Conservation (phyloP, 352 stramenopile genomes). For the Pythium apleroticum region DNA sequence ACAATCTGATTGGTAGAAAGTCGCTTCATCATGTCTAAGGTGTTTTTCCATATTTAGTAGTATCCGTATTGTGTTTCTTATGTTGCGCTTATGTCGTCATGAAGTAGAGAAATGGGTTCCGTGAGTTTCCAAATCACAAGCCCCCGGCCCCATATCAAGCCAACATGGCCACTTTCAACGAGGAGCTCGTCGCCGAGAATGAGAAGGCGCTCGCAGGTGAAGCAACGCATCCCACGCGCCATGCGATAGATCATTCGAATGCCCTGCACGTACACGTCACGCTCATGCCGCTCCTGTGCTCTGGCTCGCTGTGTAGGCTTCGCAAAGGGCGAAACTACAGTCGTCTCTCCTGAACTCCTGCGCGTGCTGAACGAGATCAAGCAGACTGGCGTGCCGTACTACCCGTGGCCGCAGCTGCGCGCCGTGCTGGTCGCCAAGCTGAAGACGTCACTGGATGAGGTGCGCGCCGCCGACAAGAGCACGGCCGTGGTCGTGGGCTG, state of each 20-base stretch:
- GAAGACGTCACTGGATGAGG: conserved; percentile 50
- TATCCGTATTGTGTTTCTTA: conserved; percentile 3
- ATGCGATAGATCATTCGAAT: conserved; percentile 9
- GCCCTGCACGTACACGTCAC: neutral
- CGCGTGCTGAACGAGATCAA: conserved; percentile 71
- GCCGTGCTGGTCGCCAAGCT: conserved; percentile 57
- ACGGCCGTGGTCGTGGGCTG: conserved; percentile 37
- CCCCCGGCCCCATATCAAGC: neutral
- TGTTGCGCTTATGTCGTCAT: conserved; percentile 18
- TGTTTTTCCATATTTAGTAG: no score
- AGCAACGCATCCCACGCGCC: neutral
- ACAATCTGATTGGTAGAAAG: neutral
- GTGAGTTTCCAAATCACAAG: neutral
- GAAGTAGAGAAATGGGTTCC: conserved; percentile 8
- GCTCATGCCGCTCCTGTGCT: neutral
- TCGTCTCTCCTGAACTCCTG: conserved; percentile 51
- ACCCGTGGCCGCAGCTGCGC: conserved; percentile 75
- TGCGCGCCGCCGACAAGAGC: conserved; percentile 46
- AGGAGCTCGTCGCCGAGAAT: conserved; percentile 64
- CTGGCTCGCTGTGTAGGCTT: conserved; percentile 38
- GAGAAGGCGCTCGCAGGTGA: conserved; percentile 68
- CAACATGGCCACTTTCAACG: conserved; percentile 23
- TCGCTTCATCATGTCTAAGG: no score
- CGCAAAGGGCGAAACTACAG: conserved; percentile 40
- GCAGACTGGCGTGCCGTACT: conserved; percentile 61